Conservation (phyloP, 2,329 filamentous ascomycete genomes). For the Colletotrichum cordylinicola region DNA sequence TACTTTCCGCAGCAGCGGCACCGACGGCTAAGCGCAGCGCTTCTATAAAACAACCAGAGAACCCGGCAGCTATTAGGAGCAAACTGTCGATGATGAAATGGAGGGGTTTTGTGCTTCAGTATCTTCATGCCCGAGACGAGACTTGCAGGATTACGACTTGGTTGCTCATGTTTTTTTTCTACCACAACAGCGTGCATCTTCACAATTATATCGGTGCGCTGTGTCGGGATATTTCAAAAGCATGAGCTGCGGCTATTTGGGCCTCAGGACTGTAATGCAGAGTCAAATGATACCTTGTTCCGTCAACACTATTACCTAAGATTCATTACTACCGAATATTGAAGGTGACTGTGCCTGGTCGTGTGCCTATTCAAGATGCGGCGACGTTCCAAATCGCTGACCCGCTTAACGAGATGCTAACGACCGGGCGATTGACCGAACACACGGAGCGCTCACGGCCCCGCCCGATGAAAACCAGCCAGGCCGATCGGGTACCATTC, state of each 20-base stretch:
- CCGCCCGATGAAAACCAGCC: neutral
- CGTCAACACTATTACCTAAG: neutral
- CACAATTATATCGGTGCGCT: neutral
- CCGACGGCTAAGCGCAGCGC: slow-evolving; percentile 67
- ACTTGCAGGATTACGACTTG: neutral
- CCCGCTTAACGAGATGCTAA: neutral
- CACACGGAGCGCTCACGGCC: neutral
- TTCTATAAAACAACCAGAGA: neutral
- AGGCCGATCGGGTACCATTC: neutral
- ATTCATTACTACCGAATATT: neutral
- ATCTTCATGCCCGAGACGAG: neutral
- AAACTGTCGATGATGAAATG: neutral
- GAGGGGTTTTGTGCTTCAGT: neutral
- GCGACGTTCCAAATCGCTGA: neutral
- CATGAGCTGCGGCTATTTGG: neutral
- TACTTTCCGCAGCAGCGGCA: slow-evolving; percentile 92
- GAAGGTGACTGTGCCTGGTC: neutral
- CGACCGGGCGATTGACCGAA: neutral
- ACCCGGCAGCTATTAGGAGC: neutral
- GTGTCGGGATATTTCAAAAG: slow-evolving; percentile 4
- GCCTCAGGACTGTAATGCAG: slow-evolving; percentile 7
- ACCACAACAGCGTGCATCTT: neutral
- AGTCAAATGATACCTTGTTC: slow-evolving; percentile 22
- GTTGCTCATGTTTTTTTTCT: neutral
- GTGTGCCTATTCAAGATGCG: neutral